Base-by-base conservation (phyloP, 345 rosid species). In the Mangifera indica region DNA sequence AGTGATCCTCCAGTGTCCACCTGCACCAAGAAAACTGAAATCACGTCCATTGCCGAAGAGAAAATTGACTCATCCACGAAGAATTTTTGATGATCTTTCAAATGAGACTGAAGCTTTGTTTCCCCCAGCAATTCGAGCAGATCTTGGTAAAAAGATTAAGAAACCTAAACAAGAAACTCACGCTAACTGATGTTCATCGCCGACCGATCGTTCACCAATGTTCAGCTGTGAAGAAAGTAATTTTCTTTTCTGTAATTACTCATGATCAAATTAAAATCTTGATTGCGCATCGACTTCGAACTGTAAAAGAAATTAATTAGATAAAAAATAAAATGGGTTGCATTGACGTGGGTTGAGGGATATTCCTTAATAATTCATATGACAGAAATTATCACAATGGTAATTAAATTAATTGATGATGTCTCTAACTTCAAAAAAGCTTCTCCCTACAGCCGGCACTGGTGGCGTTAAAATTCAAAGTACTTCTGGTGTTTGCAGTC, bases 1-100 rank as follows among this genome's bases (percentile, higher is more conserved):
- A 0, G 70, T 32, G 14, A 24, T 76, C 20, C 79, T 58, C 12
- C 72, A 69, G 60, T 84, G 89, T 17, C 96, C 96, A 46, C 87
- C 88, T 55, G 87, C 96, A 12, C 97, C 97, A 26, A 86, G 81
- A 71, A 92, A 92, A 72, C 91, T 85, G n/a, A 88, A 86, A 80
- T 51, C 88, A 7, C 52, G 25, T 24, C 83, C 87, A 24, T 78
- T 80, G 24, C 53, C 54, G 29, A 87, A 85, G 70, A 72, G 91
- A 71, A 83, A 81, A 81, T 74, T 71, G 37, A 9, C 69, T 69
- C 70, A 37, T 42, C 58, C 24, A 46, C 69, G 61, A 70, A 76
- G 79, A 70, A 63, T 83, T 67, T 68, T 91, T 3, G 79, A 86
- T 59, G 92, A 91, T 84, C 82, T 91, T 51, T 82, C 92, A 14